Evolutionary conservation across 352 stramenopile species (phyloP).

Genomic region (Phytophthora pluvialis): DNA sequence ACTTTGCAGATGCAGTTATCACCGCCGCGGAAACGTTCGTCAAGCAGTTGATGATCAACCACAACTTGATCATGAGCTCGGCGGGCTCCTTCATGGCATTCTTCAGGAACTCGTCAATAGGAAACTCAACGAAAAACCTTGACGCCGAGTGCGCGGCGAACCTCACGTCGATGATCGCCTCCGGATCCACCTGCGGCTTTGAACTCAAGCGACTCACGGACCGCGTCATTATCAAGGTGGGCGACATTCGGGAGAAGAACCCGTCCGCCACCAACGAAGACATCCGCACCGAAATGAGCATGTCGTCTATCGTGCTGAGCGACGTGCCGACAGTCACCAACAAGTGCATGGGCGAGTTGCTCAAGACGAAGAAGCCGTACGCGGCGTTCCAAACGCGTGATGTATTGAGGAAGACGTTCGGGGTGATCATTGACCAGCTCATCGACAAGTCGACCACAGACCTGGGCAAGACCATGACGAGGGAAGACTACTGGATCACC

Average conservation of each 20-base stretch:
- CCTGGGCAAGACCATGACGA: conserved; percentile 43
- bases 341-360: conserved; percentile 49
- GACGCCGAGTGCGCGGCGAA: conserved; percentile 32
- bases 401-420: conserved; percentile 55
- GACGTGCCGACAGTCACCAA: conserved; percentile 54
- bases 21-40: conserved; percentile 43
- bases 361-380: conserved; percentile 39
- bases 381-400: conserved; percentile 52
- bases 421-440: conserved; percentile 64
- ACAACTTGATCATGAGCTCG: conserved; percentile 47
- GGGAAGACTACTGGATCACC: conserved; percentile 44
- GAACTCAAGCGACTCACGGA: conserved; percentile 56
- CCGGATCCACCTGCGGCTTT: conserved; percentile 45
- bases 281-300: conserved; percentile 50
- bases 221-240: conserved; percentile 48
- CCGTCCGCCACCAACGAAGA: conserved; percentile 36
- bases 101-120: conserved; percentile 27
- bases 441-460: conserved; percentile 49
- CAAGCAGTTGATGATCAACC: conserved; percentile 48
- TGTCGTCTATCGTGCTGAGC: conserved; percentile 48
- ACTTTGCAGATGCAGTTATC: conserved; percentile 42
- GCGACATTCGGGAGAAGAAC: conserved; percentile 41
- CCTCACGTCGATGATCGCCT: conserved; percentile 47
- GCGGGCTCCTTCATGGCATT: conserved; percentile 43
- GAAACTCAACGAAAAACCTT: conserved; percentile 31